Conservation (phyloP, 2,329 filamentous ascomycete species). For the Rhynchosporium graminicola region DNA sequence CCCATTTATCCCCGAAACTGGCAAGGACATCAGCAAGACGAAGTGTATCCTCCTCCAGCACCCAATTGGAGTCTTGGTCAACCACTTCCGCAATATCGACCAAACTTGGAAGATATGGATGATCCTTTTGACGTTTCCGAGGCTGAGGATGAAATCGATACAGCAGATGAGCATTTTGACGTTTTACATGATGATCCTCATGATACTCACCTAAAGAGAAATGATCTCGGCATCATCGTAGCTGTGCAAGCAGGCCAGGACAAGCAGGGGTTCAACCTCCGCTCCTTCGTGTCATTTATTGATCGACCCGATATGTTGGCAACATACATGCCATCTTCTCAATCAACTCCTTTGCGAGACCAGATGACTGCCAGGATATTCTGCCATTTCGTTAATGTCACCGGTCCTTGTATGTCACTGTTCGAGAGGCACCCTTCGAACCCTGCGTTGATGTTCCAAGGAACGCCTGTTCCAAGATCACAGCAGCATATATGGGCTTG, state of each 20-base stretch:
- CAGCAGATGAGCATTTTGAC: slow-evolving; percentile 7
- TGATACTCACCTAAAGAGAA: slow-evolving; percentile 41
- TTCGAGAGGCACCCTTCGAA: slow-evolving; percentile 83
- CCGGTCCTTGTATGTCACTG: slow-evolving; percentile 80
- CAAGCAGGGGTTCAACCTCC: slow-evolving; percentile 41
- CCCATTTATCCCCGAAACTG: slow-evolving; percentile 5
- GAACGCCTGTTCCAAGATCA: slow-evolving; percentile 59
- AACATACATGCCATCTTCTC: slow-evolving; percentile 65
- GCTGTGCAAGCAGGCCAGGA: slow-evolving; percentile 38
- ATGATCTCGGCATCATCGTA: slow-evolving; percentile 37
- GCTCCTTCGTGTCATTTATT: slow-evolving; percentile 50
- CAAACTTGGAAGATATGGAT: slow-evolving; percentile 37
- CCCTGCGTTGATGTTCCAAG: slow-evolving; percentile 64
- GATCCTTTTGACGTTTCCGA: slow-evolving; percentile 43
- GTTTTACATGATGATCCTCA: slow-evolving; percentile 40
- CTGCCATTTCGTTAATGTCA: slow-evolving; percentile 88
- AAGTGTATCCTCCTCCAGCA: slow-evolving; percentile 6
- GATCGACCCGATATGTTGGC: slow-evolving; percentile 53
- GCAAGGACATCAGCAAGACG: slow-evolving; percentile 3
- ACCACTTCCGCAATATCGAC: slow-evolving; percentile 1
- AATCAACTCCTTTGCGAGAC: slow-evolving; percentile 75
- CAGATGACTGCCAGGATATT: slow-evolving; percentile 80
- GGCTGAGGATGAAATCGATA: slow-evolving; percentile 57
- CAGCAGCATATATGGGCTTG: slow-evolving; percentile 67
- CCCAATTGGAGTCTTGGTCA: slow-evolving; percentile 5